Conservation (phyloP, 129 eudicot species). For the Mikania micrantha region DNA sequence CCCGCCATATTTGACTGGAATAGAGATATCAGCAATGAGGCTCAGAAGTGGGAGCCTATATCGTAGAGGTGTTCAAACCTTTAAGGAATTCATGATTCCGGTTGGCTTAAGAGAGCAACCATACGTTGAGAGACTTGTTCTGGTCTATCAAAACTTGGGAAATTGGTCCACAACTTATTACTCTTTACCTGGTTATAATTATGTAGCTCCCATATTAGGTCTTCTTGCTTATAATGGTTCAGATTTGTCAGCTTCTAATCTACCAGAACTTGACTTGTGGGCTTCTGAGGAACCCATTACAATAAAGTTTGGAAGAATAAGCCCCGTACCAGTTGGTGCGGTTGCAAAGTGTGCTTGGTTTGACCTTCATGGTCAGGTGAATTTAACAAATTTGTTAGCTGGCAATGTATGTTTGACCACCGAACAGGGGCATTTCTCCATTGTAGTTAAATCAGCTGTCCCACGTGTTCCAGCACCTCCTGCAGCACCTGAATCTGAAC, state of each 20-base stretch:
- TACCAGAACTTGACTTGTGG: constrained; percentile 46
- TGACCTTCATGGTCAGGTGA: constrained; percentile 43
- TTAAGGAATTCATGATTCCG: constrained; percentile 58
- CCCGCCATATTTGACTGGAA: constrained; percentile 64
- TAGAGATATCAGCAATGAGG: constrained; percentile 59
- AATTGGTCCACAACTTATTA: constrained; percentile 59
- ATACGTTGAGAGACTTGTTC: constrained; percentile 61
- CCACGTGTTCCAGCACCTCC: constrained; percentile 33
- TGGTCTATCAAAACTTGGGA: constrained; percentile 74
- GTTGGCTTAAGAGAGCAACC: constrained; percentile 51
- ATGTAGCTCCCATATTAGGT: constrained; percentile 75
- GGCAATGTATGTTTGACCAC: constrained; percentile 44
- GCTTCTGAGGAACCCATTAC: constrained; percentile 48
- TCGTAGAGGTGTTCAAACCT: constrained; percentile 39
- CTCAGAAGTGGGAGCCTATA: constrained; percentile 69
- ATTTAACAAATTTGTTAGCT: constrained; percentile 44
- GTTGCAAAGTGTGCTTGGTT: constrained; percentile 54
- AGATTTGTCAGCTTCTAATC: constrained; percentile 41
- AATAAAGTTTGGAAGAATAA: constrained; percentile 41
- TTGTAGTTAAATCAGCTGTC: constrained; percentile 50
- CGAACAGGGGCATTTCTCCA: constrained; percentile 71
- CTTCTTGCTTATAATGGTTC: constrained; percentile 78
- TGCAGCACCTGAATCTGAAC: constrained; percentile 16
- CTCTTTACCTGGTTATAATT: constrained; percentile 45
- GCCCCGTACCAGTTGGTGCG: constrained; percentile 31